Conservation (phyloP, 805 yeast species). For the Metschnikowia shivogae region DNA sequence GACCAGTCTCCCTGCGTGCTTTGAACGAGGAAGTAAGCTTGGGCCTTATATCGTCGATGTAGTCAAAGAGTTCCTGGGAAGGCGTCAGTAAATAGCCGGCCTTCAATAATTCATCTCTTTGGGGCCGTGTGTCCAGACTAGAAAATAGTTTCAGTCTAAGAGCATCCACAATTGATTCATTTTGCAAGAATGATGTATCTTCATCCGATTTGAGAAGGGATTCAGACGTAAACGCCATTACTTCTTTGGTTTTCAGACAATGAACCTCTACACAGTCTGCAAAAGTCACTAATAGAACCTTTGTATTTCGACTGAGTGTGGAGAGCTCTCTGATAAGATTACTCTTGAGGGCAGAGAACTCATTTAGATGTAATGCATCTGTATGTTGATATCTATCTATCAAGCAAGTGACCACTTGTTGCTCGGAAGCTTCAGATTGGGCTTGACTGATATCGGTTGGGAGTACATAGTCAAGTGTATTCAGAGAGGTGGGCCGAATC, state of each 20-base stretch:
- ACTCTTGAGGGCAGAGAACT: conserved; percentile 13
- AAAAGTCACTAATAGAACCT: conserved; percentile 27
- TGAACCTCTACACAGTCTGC: conserved; percentile 27
- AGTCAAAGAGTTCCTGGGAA: conserved; percentile 8
- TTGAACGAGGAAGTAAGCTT: conserved; percentile 24
- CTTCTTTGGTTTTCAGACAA: background rate
- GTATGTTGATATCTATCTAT: conserved; percentile 30
- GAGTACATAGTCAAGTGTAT: conserved; percentile 30
- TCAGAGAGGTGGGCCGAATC: conserved; percentile 20
- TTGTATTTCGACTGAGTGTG: conserved; percentile 15
- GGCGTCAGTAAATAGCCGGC: conserved; percentile 6
- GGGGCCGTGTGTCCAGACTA: background rate
- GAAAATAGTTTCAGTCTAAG: conserved; percentile 9
- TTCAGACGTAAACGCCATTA: background rate
- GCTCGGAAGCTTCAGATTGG: conserved; percentile 6
- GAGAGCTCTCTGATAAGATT: conserved; percentile 13
- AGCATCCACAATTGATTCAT: conserved; percentile 6
- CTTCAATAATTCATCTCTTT: background rate
- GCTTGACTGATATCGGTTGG: conserved; percentile 24
- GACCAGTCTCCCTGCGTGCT: conserved; percentile 34
- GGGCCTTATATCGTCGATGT: conserved; percentile 19
- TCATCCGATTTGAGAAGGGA: background rate
- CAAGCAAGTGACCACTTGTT: conserved; percentile 19
- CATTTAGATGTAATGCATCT: conserved; percentile 17
- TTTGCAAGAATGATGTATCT: background rate